Evolutionary conservation across 768 basidiomycete species (phyloP).

Genomic region (Tricholoma sp.): DNA sequence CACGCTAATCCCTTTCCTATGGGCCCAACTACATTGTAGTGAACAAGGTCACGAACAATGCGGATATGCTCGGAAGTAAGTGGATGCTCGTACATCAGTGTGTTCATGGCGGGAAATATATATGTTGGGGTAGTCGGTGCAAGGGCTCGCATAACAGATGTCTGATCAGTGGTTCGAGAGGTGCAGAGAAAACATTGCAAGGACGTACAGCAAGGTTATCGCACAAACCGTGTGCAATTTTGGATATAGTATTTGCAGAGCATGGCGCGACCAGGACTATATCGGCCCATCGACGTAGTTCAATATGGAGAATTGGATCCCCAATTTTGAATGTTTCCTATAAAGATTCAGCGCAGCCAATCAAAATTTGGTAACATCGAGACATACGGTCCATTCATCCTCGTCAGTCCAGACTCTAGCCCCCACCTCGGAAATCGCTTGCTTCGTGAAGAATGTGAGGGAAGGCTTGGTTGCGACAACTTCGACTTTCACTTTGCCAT

Average conservation of each 20-base stretch:
- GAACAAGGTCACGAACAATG: constrained; percentile 66
- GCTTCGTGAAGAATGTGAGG: constrained; percentile 66
- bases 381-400: constrained; percentile 87
- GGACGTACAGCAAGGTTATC: constrained; percentile 85
- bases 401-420: constrained; percentile 81
- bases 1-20: constrained; percentile 87
- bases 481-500: constrained; percentile 69
- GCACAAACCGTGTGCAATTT: constrained; percentile 83
- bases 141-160: constrained; percentile 79
- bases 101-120: constrained; percentile 98
- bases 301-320: constrained; percentile 94
- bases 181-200: background rate
- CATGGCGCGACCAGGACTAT: constrained; percentile 93
- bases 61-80: constrained; percentile 82
- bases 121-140: constrained; percentile 82
- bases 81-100: constrained; percentile 94
- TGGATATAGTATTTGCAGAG: constrained; percentile 94
- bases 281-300: constrained; percentile 92
- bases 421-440: constrained; percentile 44
- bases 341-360: background rate
- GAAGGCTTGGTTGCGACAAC: constrained; percentile 79
- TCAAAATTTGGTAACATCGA: background rate
- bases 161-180: constrained; percentile 32
- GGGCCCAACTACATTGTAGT: constrained; percentile 81
- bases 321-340: constrained; percentile 74